A percentile compares a stretch with the other conserved stretches of the same genome.
Conservation (phyloP, 148 eudicot genomes). For the Rhododendron kiyosumense region DNA sequence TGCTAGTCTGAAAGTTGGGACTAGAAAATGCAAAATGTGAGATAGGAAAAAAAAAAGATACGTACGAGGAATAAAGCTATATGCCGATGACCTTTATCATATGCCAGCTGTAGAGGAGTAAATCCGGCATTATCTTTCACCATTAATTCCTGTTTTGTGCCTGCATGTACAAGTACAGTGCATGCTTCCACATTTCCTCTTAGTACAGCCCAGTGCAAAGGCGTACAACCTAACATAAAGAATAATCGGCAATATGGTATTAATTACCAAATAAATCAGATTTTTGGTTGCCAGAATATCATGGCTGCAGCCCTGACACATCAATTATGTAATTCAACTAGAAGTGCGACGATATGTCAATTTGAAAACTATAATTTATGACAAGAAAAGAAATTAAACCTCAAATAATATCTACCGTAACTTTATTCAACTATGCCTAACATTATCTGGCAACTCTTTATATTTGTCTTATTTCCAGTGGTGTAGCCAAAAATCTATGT, state of each 20-base stretch:
- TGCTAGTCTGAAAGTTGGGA: neutral
- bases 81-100: constrained; percentile 89
- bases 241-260: constrained; percentile 3
- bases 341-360: neutral
- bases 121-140: constrained; percentile 78
- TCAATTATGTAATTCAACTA: neutral
- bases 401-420: neutral
- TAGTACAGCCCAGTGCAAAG: constrained; percentile 87
- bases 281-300: neutral
- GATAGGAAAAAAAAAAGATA: constrained; percentile 17
- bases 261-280: neutral
- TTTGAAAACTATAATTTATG: neutral
- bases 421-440: neutral
- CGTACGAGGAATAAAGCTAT: constrained; percentile 76
- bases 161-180: constrained; percentile 74
- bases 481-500: too few species aligned
- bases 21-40: neutral
- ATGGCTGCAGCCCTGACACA: neutral
- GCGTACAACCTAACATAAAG: constrained; percentile 67
- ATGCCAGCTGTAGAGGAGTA: constrained; percentile 75
- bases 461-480: neutral
- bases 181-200: constrained; percentile 77
- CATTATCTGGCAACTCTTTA: neutral
- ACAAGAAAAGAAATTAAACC: neutral
- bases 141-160: constrained; percentile 66